Base-by-base conservation (phyloP, 1,284 basidiomycete species). In the Exsudoporus floridanus region DNA sequence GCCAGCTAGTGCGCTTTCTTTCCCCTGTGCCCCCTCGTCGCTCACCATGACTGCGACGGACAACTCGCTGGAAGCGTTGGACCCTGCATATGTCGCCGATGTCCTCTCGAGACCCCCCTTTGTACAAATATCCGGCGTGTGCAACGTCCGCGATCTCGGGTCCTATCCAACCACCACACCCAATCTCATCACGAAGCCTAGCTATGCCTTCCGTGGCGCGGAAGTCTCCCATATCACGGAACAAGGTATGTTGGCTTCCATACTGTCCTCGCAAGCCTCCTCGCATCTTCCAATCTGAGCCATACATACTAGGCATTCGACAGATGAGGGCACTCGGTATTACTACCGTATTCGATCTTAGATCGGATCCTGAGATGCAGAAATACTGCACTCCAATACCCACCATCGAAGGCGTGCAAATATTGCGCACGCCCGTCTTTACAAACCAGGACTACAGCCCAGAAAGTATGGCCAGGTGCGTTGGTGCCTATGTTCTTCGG, bases 401-500 rank as follows among this genome's bases (percentile, higher is more conserved):
- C 34, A 58, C 69, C 13, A 82, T 90, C 49, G 77, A 82, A 31
- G 84, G 80, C 8, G 74, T 88, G 19, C 74, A 82, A 42, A 68
- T 90, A 51, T 41, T 82, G 18, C 81, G 77, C 52, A 70, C 74
- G 16, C 87, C 88, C 1, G 85, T 90, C 34, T 90, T 90, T 63
- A 73, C 79, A 60, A 81, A 71, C 38, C 84, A 84, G 61, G 88
- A 90, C 65, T 90, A 90, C 66, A 88, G 86, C 60, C 88, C 88
- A 25, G 85, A 90, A 69, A 82, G 79, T 70, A 88, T 90, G 81
- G 84, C 88, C 58, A 85, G 82, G 88, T 90, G 72, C 71, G 86
- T 83, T 69, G 71, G 71, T 76, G 71, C 23, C 40, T 23, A 27
- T 37, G 27, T 30, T 31, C 56, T 35, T 44, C 27, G 48, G 28